phyloP scores from a whole-genome alignment of 495 filamentous ascomycete genomes.

The Aspergillus hancockii region DNA sequence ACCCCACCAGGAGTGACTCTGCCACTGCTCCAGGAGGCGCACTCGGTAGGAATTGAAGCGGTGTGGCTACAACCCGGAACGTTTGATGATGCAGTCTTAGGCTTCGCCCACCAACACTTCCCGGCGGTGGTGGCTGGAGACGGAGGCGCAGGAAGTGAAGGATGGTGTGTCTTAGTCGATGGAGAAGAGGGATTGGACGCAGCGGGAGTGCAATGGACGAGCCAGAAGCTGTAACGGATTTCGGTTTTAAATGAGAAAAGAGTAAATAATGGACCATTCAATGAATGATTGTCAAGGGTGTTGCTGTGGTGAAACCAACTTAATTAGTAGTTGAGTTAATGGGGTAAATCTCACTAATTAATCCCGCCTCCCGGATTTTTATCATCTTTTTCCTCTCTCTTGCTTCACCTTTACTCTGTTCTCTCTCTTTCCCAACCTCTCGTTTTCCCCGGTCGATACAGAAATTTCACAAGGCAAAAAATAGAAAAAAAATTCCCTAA shows the following conservation, averaged over 20 bases:
- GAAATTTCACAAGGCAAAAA: constrained; percentile 7
- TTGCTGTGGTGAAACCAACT: background rate
- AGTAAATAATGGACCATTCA: background rate
- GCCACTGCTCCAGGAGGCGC: constrained; percentile 73
- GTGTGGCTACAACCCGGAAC: constrained; percentile 94
- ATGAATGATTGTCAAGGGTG: background rate
- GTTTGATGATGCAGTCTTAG: constrained; percentile 72
- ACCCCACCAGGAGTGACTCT: constrained; percentile 77
- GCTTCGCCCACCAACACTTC: constrained; percentile 66
- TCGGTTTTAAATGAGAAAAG: background rate
- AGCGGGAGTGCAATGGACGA: constrained; percentile 56
- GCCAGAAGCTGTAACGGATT: constrained; percentile 38
- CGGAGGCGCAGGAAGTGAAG: constrained; percentile 67
- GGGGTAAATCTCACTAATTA: background rate
- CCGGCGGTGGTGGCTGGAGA: constrained; percentile 69
- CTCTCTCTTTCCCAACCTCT: constrained; percentile 8
- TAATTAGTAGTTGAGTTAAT: background rate
- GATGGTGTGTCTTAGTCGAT: constrained; percentile 91
- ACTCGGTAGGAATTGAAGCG: constrained; percentile 71
- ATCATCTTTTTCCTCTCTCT: constrained; percentile 1
- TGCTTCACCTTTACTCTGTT: constrained; percentile 4
- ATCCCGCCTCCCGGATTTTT: constrained; percentile 1
- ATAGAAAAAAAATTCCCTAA: constrained; percentile 1
- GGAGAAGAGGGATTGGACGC: constrained; percentile 69
- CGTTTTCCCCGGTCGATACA: background rate